Evolutionary conservation across 768 basidiomycete genomes (phyloP).

Genomic region (Hemileccinum rubropunctum): DNA sequence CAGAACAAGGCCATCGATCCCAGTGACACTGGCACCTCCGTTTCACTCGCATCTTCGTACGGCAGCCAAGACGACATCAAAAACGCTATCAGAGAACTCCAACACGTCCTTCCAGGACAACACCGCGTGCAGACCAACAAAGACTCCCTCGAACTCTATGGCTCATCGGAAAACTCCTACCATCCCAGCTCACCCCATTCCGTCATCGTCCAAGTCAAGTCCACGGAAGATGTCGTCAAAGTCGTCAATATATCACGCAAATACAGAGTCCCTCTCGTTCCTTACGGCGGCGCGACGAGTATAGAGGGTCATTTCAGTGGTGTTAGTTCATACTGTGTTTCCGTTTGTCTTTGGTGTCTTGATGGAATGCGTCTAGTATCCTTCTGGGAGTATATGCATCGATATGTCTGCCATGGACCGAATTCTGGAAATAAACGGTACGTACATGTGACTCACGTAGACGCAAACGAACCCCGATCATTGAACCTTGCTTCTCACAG

Average conservation of each 20-base stretch:
- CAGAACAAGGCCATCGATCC: background rate
- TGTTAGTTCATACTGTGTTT: conserved; percentile 35
- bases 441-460: conserved; percentile 19
- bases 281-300: conserved; percentile 84
- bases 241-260: conserved; percentile 74
- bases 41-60: conserved; percentile 31
- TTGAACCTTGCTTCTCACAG: conserved; percentile 33
- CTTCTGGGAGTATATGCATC: conserved; percentile 62
- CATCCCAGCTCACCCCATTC: conserved; percentile 58
- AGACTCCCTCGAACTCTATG: conserved; percentile 50
- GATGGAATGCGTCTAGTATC: conserved; percentile 25
- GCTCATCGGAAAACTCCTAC: conserved; percentile 69
- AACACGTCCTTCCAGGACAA: conserved; percentile 42
- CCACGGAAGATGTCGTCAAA: conserved; percentile 80
- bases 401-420: conserved; percentile 67
- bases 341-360: background rate
- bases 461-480: background rate
- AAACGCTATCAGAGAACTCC: conserved; percentile 54
- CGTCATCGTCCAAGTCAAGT: conserved; percentile 54
- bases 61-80: conserved; percentile 46
- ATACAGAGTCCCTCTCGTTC: conserved; percentile 71
- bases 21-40: background rate
- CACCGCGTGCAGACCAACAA: conserved; percentile 50
- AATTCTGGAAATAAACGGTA: conserved; percentile 56
- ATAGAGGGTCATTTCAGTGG: conserved; percentile 86